Evolutionary conservation across 306 rosid genomes (phyloP).

Genomic region (Myrica gale): DNA sequence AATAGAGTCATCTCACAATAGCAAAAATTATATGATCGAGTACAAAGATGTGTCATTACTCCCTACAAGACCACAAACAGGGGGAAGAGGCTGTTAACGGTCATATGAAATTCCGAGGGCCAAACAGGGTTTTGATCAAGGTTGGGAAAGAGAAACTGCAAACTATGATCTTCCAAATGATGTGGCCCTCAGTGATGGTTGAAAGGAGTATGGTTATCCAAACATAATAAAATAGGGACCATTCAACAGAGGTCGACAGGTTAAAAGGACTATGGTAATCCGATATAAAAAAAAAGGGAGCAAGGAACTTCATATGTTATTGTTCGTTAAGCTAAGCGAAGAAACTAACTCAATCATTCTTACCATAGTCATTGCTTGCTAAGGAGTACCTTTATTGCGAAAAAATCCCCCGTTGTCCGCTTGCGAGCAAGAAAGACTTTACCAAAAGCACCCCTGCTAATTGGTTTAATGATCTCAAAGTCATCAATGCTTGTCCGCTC

Average conservation of each 20-base stretch:
- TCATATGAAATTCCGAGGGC: neutral
- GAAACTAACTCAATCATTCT: neutral
- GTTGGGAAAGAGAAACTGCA: no score
- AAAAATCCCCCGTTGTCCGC: slow-evolving; percentile 14
- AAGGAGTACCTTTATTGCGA: slow-evolving; percentile 9
- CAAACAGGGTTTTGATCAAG: neutral
- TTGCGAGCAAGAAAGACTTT: slow-evolving; percentile 14
- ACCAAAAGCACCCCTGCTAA: slow-evolving; percentile 19
- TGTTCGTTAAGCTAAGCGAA: neutral
- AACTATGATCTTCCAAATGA: no score
- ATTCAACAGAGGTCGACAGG: neutral
- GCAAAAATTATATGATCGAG: neutral
- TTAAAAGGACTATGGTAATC: neutral
- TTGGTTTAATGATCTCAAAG: slow-evolving; percentile 16
- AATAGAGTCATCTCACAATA: neutral
- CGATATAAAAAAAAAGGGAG: neutral
- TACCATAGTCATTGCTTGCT: neutral
- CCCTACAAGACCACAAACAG: neutral
- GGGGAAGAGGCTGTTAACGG: neutral
- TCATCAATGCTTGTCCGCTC: slow-evolving; percentile 16
- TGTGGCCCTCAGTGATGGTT: no score
- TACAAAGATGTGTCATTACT: neutral
- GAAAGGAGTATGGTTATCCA: no score
- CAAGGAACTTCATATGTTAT: neutral
- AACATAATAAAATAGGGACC: no score